Evolutionary conservation across 352 stramenopile genomes (phyloP).

Genomic region (Bremia lactucae): DNA sequence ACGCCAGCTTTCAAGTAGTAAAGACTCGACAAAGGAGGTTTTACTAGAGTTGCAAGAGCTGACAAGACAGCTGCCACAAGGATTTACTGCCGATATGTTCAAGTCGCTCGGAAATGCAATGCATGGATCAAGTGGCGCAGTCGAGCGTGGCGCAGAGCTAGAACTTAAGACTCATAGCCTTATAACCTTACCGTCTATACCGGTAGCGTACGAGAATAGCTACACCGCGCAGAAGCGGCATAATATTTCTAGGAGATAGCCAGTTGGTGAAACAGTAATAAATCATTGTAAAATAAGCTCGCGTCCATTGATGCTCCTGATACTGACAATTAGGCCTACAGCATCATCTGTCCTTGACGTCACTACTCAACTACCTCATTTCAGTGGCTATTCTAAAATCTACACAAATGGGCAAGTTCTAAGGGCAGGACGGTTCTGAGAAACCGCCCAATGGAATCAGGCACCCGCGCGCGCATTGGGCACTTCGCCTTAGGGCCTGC

Average conservation of each 20-base stretch:
- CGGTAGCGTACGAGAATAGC: conserved; percentile 7
- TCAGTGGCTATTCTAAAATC: conserved; percentile 12
- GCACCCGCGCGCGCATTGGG: background rate
- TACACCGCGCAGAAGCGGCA: conserved; percentile 3
- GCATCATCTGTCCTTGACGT: conserved; percentile 7
- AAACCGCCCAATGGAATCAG: conserved; percentile 30
- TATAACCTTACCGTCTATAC: background rate
- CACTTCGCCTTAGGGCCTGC: conserved; percentile 21
- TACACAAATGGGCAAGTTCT: conserved; percentile 15
- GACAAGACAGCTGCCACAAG: conserved; percentile 33
- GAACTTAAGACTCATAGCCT: too few species aligned
- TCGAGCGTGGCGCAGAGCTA: conserved; percentile 5
- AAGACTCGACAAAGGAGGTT: conserved; percentile 18
- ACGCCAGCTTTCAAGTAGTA: conserved; percentile 12
- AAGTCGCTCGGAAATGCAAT: conserved; percentile 46
- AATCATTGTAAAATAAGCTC: background rate
- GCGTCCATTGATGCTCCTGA: background rate
- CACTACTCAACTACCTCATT: background rate
- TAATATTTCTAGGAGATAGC: too few species aligned
- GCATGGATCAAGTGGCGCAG: conserved; percentile 18
- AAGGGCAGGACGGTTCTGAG: conserved; percentile 19
- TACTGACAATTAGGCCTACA: conserved; percentile 7
- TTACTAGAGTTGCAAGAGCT: conserved; percentile 26
- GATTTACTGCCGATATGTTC: conserved; percentile 55
- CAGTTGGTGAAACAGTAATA: background rate